A percentile compares a stretch with the other conserved stretches of the same genome.
Conservation (phyloP, 495 filamentous ascomycete species). For the Aspergillus homomorphus region DNA sequence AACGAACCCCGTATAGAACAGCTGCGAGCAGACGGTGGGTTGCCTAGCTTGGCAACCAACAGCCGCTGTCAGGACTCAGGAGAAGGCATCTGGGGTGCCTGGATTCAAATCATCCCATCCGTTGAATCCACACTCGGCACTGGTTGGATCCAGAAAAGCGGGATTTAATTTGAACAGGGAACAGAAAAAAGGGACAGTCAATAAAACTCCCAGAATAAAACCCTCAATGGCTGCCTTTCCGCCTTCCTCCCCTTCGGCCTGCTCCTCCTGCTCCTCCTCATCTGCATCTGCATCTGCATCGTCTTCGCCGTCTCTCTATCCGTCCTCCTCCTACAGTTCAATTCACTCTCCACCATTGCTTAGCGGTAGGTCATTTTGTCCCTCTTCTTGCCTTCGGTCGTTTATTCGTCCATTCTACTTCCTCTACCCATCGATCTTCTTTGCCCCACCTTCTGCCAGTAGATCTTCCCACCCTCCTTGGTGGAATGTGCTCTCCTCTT, state of each 20-base stretch:
- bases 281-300: slow-evolving; percentile 25
- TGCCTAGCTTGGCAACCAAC: not conserved
- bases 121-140: not conserved
- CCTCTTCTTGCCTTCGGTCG: not conserved
- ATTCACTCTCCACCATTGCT: slow-evolving; percentile 17
- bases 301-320: slow-evolving; percentile 37
- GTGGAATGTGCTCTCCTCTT: slow-evolving; percentile 3
- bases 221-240: slow-evolving; percentile 16
- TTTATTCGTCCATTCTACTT: slow-evolving; percentile 6
- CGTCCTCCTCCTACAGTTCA: slow-evolving; percentile 32
- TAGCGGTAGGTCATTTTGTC: slow-evolving; percentile 25
- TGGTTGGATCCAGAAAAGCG: not conserved
- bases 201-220: slow-evolving; percentile 3
- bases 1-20: not conserved
- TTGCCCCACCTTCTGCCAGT: slow-evolving; percentile 4
- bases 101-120: slow-evolving; percentile 5
- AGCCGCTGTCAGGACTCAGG: slow-evolving; percentile 5
- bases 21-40: not conserved
- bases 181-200: not conserved
- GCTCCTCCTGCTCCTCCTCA: slow-evolving; percentile 26
- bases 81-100: slow-evolving; percentile 7
- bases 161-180: slow-evolving; percentile 1
- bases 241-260: slow-evolving; percentile 20
- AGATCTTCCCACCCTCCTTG: not conserved
- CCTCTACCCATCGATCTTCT: not conserved